Base-by-base conservation (phyloP, 257 asterid genomes). In the Mitragyna speciosa region DNA sequence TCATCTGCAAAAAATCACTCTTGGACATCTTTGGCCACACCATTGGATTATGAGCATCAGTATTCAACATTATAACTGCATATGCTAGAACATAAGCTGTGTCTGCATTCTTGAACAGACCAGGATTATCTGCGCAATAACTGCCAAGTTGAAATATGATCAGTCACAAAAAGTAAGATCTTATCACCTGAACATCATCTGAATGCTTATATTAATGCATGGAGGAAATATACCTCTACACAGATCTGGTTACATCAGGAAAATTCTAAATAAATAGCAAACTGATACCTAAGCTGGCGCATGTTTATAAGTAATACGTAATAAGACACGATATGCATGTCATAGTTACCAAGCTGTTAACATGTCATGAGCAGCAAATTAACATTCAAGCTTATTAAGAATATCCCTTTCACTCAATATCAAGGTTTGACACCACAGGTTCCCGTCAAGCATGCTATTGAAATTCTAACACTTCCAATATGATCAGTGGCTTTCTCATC, bases 1-100 rank as follows among this genome's bases (percentile, higher is more conserved):
- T 94, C 72, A 96, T 88, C 82, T 98, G 95, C 73, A 92, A 81
- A 85, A 96, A 96, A 86, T 96, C 99, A 83, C 85, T 90, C 92
- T 96, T 96, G 17, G 99, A 94, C 98, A 96, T 96, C 89, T 92
- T 96, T 28, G 97, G 97, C 97, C 97, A 91, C 81, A 94, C 98
- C 96, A 91, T 88, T 70, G 99, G 97, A 87, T 96, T 94, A 87
- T 96, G 98, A 89, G 99, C 97, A 89, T 96, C 99, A 80, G 98
- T 91, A 89, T 94, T 94, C 90, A 96, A 84, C 99, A 96, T 89
- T 82, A 96, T 94, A 87, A 94, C 98, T 15, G 99, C 99, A 94
- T 96, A 96, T 77, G 99, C 99, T 82, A 96, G 97, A 82, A 96
- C 94, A 87, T 96, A 96, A 24, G 98, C 99, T 45, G 97, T 92